Percentiles rank a stretch among this genome's conserved stretches.
Conservation (phyloP, 345 rosid species). For the Sonneratia alba region DNA sequence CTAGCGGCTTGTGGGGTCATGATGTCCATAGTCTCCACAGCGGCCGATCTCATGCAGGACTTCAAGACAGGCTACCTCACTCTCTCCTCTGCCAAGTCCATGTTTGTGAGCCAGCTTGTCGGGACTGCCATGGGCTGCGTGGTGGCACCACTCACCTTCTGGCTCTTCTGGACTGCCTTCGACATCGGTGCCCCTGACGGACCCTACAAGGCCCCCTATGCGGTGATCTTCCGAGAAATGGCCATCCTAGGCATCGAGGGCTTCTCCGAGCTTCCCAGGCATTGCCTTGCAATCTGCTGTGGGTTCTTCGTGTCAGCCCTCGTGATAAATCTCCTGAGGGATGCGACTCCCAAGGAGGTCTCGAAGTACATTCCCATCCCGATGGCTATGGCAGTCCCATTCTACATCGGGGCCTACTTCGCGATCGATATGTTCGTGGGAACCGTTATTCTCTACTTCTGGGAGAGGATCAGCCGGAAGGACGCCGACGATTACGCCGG, state of each 20-base stretch:
- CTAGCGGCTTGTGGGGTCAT: constrained; percentile 79
- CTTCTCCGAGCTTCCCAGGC: constrained; percentile 68
- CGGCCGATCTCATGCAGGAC: constrained; percentile 97
- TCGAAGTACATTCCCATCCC: constrained; percentile 82
- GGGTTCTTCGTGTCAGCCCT: constrained; percentile 65
- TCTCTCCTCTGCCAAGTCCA: constrained; percentile 76
- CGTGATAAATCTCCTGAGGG: constrained; percentile 55
- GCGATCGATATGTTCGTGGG: constrained; percentile 86
- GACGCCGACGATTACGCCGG: constrained; percentile 68
- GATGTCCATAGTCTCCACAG: constrained; percentile 91
- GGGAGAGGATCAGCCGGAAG: constrained; percentile 62
- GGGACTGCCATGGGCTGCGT: constrained; percentile 95
- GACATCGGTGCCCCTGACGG: constrained; percentile 81
- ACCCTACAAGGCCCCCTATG: constrained; percentile 81
- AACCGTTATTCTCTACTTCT: constrained; percentile 55
- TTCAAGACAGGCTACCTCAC: constrained; percentile 89
- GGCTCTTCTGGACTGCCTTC: constrained; percentile 81
- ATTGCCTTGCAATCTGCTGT: constrained; percentile 62
- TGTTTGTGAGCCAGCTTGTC: constrained; percentile 77
- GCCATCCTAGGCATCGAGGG: constrained; percentile 78
- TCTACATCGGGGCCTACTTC: constrained; percentile 88
- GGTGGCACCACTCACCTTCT: constrained; percentile 81
- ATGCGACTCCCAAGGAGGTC: constrained; percentile 49
- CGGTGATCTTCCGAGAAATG: constrained; percentile 82
- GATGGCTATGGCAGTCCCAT: constrained; percentile 89